Percentiles rank a stretch among this genome's conserved stretches.
Evolutionary conservation across 2,329 filamentous ascomycete genomes (phyloP).

Genomic region (Hypoxylon sp.): DNA sequence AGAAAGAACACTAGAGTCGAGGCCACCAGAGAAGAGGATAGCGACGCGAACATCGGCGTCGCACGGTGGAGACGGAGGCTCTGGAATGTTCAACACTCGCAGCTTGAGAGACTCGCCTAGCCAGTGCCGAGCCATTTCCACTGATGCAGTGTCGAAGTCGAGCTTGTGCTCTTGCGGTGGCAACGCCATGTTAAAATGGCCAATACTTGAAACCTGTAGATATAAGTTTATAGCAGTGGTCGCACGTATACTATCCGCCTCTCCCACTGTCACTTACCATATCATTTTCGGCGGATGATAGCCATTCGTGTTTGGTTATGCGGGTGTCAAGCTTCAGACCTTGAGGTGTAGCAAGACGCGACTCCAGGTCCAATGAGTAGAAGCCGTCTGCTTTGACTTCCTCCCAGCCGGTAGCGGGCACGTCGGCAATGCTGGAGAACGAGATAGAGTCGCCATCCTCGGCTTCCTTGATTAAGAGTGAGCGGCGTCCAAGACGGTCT

Average conservation of each 20-base stretch:
- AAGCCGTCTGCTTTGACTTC: slow-evolving; percentile 89
- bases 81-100: slow-evolving; percentile 71
- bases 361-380: slow-evolving; percentile 69
- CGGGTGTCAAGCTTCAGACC: slow-evolving; percentile 23
- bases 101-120: slow-evolving; percentile 69
- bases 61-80: slow-evolving; percentile 53
- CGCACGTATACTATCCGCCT: slow-evolving; percentile 19
- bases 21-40: slow-evolving; percentile 89
- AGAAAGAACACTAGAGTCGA: slow-evolving; percentile 91
- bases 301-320: slow-evolving; percentile 47
- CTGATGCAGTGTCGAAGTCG: slow-evolving; percentile 55
- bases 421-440: slow-evolving; percentile 76
- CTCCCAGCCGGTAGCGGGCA: slow-evolving; percentile 62
- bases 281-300: slow-evolving; percentile 45
- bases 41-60: slow-evolving; percentile 67
- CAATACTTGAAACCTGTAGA: slow-evolving; percentile 61
- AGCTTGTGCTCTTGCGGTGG: slow-evolving; percentile 46
- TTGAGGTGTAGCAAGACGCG: slow-evolving; percentile 6
- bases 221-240: slow-evolving; percentile 52
- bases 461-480: slow-evolving; percentile 70
- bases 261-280: slow-evolving; percentile 53
- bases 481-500: slow-evolving; percentile 87
- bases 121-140: slow-evolving; percentile 60
- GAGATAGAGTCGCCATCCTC: slow-evolving; percentile 55
- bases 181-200: slow-evolving; percentile 58